Percentiles rank a stretch among this genome's conserved stretches.
These are phyloP conservation scores for Avena insularis DNA, from an alignment of 176 grass and related monocot genomes.

Conservation along the genomic window DNA sequence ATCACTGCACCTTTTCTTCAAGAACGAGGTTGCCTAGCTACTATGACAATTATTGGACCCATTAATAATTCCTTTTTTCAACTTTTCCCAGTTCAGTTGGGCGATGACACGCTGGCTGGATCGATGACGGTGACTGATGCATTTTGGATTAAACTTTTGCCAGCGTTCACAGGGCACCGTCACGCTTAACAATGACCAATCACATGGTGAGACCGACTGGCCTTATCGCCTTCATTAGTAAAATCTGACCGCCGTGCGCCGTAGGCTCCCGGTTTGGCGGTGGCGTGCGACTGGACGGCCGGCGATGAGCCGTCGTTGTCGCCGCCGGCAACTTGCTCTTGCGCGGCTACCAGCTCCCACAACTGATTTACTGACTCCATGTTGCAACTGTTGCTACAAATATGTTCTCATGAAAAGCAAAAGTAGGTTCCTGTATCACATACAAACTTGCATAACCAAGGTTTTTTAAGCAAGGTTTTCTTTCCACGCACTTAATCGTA, in stretches of 20 bases:
- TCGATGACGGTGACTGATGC: slow-evolving; percentile 28
- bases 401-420: not conserved
- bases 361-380: not conserved
- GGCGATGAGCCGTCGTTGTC: slow-evolving; percentile 28
- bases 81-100: slow-evolving; percentile 3
- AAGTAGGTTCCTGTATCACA: no score
- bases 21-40: not conserved
- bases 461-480: not conserved
- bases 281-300: slow-evolving; percentile 11
- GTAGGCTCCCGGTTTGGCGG: not conserved
- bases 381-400: not conserved
- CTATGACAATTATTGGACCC: not conserved
- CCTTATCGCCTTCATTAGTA: slow-evolving; percentile 23
- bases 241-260: not conserved
- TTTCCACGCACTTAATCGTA: no score
- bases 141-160: slow-evolving; percentile 5
- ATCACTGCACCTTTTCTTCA: slow-evolving; percentile 8
- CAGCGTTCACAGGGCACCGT: slow-evolving; percentile 25
- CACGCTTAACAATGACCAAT: slow-evolving; percentile 42
- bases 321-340: not conserved
- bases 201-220: slow-evolving; percentile 12
- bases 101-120: not conserved
- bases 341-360: slow-evolving; percentile 22
- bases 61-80: not conserved
- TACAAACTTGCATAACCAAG: not conserved